Evolutionary conservation across 768 basidiomycete genomes (phyloP).

Genomic region (Agrocybe praecox): DNA sequence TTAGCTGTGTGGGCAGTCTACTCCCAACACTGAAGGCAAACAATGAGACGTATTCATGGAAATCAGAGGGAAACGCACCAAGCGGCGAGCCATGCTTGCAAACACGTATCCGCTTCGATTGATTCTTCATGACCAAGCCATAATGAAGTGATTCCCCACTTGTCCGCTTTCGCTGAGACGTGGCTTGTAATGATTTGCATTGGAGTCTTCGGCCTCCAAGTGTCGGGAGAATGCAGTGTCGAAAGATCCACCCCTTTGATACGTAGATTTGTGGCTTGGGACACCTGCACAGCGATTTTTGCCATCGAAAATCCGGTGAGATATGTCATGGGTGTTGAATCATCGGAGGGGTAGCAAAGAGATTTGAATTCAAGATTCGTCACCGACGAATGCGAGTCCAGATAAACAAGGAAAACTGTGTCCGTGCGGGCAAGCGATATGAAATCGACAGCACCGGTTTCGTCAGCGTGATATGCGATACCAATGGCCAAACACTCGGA

Average conservation of each 20-base stretch:
- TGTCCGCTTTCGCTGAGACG: conserved; percentile 13
- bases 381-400: not conserved
- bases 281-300: conserved; percentile 32
- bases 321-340: not conserved
- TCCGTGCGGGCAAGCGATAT: conserved; percentile 10
- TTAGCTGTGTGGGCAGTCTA: conserved; percentile 2
- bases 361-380: not conserved
- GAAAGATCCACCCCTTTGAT: conserved; percentile 41
- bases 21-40: conserved; percentile 24
- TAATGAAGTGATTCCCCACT: conserved; percentile 23
- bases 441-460: conserved; percentile 10
- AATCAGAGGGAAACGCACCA: conserved; percentile 21
- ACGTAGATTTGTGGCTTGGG: conserved; percentile 23
- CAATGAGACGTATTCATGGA: not conserved
- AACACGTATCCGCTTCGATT: conserved; percentile 25
- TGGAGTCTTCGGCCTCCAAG: conserved; percentile 23
- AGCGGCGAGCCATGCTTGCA: conserved; percentile 43
- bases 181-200: conserved; percentile 23
- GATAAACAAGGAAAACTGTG: conserved; percentile 4
- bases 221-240: conserved; percentile 22
- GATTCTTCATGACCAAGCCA: conserved; percentile 29
- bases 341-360: not conserved
- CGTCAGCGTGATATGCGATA: conserved; percentile 8
- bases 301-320: conserved; percentile 41
- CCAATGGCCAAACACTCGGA: conserved; percentile 1